Evolutionary conservation across 148 eudicot species (phyloP).

Genomic region (Silene latifolia): DNA sequence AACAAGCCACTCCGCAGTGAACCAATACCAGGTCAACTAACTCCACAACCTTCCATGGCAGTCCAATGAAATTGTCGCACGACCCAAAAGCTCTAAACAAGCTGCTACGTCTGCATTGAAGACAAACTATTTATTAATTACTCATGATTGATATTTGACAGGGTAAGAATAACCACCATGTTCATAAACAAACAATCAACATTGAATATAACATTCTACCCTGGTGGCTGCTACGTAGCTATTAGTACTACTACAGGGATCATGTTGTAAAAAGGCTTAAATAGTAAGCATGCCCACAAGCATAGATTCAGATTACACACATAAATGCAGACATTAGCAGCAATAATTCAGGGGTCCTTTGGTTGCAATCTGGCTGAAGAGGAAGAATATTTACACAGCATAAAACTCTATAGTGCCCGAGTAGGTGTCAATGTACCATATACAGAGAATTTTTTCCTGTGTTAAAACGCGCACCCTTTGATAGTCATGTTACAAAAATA

Average conservation of each 20-base stretch:
- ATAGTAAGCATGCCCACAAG: background rate
- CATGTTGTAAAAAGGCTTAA: background rate
- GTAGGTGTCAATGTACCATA: too few species aligned
- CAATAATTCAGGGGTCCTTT: background rate
- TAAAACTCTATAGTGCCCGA: too few species aligned
- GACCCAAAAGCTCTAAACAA: background rate
- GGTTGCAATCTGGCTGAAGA: too few species aligned
- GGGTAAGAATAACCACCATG: too few species aligned
- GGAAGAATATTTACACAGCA: background rate
- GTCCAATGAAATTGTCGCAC: background rate
- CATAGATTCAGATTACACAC: background rate
- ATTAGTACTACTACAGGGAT: background rate
- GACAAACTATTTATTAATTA: background rate
- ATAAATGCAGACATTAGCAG: background rate
- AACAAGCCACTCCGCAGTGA: background rate
- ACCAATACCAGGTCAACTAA: background rate
- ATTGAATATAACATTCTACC: too few species aligned
- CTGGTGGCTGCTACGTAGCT: too few species aligned
- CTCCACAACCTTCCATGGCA: background rate
- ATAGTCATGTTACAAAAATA: too few species aligned
- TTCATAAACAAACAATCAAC: too few species aligned
- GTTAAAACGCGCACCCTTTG: too few species aligned
- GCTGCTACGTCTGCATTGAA: background rate
- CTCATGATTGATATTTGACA: background rate
- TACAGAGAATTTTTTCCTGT: too few species aligned